These are phyloP conservation scores for Alternaria sp. DNA, from an alignment of 2,329 filamentous ascomycete genomes.

Conservation along the genomic window DNA sequence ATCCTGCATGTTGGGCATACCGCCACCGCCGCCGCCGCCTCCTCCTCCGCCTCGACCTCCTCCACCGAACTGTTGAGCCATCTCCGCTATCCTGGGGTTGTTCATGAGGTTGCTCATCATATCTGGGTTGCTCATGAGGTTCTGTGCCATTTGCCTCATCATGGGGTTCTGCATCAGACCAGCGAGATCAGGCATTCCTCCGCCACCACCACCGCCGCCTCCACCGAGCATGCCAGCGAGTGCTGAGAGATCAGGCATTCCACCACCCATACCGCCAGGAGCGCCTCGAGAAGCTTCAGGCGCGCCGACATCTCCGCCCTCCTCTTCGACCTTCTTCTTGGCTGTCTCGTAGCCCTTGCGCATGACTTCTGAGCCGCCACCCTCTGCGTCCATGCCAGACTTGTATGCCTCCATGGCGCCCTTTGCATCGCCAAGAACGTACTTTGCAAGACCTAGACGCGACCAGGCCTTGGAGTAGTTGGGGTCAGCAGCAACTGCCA, in stretches of 20 bases:
- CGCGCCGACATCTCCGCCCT: conserved; percentile 65
- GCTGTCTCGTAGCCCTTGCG: conserved; percentile 96
- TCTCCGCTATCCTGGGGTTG: conserved; percentile 86
- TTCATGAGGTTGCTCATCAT: conserved; percentile 92
- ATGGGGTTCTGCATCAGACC: conserved; percentile 78
- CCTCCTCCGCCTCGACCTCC: conserved; percentile 57
- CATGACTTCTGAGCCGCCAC: conserved; percentile 96
- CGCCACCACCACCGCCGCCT: conserved; percentile 69
- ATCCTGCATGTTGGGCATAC: conserved; percentile 85
- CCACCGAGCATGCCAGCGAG: conserved; percentile 64
- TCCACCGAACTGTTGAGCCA: conserved; percentile 77
- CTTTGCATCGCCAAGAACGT: conserved; percentile 88
- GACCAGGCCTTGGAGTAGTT: conserved; percentile 98
- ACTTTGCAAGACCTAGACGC: conserved; percentile 87
- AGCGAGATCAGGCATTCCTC: conserved; percentile 85
- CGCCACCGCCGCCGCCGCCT: conserved; percentile 72
- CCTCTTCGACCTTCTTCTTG: conserved; percentile 83
- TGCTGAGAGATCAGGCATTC: conserved; percentile 85
- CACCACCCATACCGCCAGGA: conserved; percentile 62
- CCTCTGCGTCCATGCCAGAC: conserved; percentile 91
- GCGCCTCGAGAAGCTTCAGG: conserved; percentile 46
- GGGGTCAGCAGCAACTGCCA: conserved; percentile 86
- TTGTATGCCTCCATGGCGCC: conserved; percentile 95
- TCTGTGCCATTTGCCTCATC: conserved; percentile 97
- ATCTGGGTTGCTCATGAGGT: conserved; percentile 95